Conservation (phyloP, 768 basidiomycete genomes). For the Boletus rubescentipes region DNA sequence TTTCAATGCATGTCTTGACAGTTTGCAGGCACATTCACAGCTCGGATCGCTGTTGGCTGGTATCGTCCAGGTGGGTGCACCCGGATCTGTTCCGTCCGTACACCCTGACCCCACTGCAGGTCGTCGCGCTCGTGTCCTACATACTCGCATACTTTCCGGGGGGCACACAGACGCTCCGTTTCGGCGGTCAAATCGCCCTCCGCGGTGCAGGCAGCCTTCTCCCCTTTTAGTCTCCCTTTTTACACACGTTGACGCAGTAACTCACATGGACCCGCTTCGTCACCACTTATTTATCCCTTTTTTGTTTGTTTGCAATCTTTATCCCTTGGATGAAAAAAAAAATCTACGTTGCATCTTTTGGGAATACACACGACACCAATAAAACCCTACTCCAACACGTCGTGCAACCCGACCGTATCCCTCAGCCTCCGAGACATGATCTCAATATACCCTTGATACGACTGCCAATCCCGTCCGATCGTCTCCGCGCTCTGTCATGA, state of each 20-base stretch:
- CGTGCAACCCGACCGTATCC: conserved; percentile 60
- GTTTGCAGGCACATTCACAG: conserved; percentile 69
- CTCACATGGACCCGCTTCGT: background rate
- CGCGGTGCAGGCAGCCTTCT: conserved; percentile 82
- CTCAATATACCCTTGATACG: conserved; percentile 69
- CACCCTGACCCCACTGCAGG: conserved; percentile 36
- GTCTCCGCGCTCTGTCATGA: conserved; percentile 40
- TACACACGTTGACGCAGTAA: background rate
- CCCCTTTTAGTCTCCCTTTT: conserved; percentile 55
- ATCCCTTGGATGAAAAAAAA: background rate
- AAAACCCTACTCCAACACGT: conserved; percentile 26
- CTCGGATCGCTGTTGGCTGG: conserved; percentile 83
- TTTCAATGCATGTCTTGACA: background rate
- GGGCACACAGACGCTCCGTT: conserved; percentile 73
- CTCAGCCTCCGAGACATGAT: conserved; percentile 72
- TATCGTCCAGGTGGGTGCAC: conserved; percentile 63
- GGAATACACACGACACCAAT: background rate
- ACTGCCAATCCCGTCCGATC: conserved; percentile 53
- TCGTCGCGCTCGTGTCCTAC: conserved; percentile 84
- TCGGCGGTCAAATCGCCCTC: conserved; percentile 78
- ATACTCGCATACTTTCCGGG: conserved; percentile 96
- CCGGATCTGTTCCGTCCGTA: background rate
- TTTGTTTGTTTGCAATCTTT: conserved; percentile 3
- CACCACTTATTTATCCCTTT: conserved; percentile 6
- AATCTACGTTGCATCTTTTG: background rate